Base-by-base conservation (phyloP, 2,329 filamentous ascomycete genomes). In the Pseudogymnoascus sp. region DNA sequence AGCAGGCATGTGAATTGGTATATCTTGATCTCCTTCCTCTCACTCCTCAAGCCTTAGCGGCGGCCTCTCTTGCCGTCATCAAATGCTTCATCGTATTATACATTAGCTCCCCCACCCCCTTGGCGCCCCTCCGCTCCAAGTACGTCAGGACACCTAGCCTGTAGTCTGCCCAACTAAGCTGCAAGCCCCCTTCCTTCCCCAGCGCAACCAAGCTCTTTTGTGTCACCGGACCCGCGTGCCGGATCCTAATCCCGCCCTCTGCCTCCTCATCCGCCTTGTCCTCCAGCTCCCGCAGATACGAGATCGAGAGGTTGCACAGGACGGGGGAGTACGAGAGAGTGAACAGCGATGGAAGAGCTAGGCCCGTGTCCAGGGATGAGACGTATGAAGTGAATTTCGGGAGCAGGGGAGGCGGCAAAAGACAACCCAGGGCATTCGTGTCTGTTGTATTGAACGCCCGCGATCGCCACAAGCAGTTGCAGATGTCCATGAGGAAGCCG, bases 401-500 rank as follows among this genome's bases (percentile, higher is more conserved):
- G 1, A 85, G 76, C 0, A 74, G n/a, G 2, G 69, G 36, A 64
- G 68, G 64, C 1, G 78, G 74, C 59, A 84, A 74, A 7, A 82
- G 72, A 66, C 83, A 82, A 3, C 81, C 83, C 13, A 79, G 68
- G 2, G 81, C 78, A 67, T 85, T 84, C n/a, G 80, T 75, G 65
- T 93, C 89, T 1, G 77, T 76, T 10, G 76, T 76, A 62, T 84
- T 84, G 63, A 95, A 87, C 0, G 87, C 90, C 10, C 86, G 83
- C 21, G 84, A 83, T 7, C 90, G 83, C 90, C 90, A 95, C 54
- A 94, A 73, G 59, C 89, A 84, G 71, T 95, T 95, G 77, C 90
- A 92, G 33, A 92, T 81, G 70, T 96, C 91, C 84, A 94, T 92
- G 33, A 95, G 81, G 71, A 88, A 92, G 21, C 87, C 87, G 71